A percentile compares a stretch with the other conserved stretches of the same genome.
phyloP scores from a whole-genome alignment of 257 asterid species.

The Penstemon eatonii region DNA sequence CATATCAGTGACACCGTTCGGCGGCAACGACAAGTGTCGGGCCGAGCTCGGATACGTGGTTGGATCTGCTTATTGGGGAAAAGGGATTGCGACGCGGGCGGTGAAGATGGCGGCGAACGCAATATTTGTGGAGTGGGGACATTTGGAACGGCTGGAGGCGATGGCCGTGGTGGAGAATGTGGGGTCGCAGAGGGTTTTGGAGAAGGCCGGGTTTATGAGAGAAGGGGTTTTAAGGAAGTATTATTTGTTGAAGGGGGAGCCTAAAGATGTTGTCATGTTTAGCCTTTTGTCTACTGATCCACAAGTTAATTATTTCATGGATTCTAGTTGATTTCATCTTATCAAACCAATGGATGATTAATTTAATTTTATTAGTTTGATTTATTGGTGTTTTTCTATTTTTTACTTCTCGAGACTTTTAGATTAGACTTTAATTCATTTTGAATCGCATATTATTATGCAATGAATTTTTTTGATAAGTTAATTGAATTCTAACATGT shows the following conservation, averaged over 20 bases:
- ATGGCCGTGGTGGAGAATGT: conserved; percentile 66
- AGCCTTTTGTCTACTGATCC: conserved; percentile 59
- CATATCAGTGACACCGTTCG: conserved; percentile 45
- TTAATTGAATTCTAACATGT: too few relatives aligned
- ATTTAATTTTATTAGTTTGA: too few relatives aligned
- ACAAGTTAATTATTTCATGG: too few relatives aligned
- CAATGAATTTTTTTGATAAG: too few relatives aligned
- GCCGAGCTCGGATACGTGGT: conserved; percentile 73
- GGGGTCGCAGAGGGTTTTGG: conserved; percentile 78
- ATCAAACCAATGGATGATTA: too few relatives aligned
- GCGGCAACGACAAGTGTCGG: conserved; percentile 47
- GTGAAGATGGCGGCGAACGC: conserved; percentile 62
- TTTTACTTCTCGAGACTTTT: too few relatives aligned
- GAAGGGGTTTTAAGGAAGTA: conserved; percentile 81
- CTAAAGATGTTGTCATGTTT: conserved; percentile 58
- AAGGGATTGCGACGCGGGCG: conserved; percentile 71
- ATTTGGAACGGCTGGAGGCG: conserved; percentile 75
- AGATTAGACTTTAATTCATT: too few relatives aligned
- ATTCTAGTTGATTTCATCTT: too few relatives aligned
- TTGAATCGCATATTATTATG: too few relatives aligned
- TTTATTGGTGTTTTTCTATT: too few relatives aligned
- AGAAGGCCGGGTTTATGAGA: conserved; percentile 64
- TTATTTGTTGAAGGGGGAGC: conserved; percentile 54
- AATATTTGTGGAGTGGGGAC: conserved; percentile 67
- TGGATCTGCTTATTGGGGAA: conserved; percentile 76